Evolutionary conservation across 2,329 filamentous ascomycete species (phyloP).

Genomic region (Calonectria pseudoreteaudii): DNA sequence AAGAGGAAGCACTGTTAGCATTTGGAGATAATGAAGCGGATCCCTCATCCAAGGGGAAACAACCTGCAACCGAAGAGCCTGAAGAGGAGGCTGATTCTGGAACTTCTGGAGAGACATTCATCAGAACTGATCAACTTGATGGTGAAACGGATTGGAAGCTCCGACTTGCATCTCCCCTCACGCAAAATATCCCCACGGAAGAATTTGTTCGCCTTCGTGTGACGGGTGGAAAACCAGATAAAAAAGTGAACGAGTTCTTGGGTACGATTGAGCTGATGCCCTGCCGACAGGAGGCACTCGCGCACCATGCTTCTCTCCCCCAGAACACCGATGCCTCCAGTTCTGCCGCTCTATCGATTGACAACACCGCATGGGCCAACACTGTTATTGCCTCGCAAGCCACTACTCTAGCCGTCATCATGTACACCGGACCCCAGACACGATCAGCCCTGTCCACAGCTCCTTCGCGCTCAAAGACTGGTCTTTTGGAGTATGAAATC

Average conservation of each 20-base stretch:
- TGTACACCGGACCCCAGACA: conserved; percentile 96
- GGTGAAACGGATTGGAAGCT: conserved; percentile 99
- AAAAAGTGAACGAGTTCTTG: conserved; percentile 92
- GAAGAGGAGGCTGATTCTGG: conserved; percentile 49
- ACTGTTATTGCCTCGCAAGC: conserved; percentile 96
- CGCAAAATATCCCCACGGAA: conserved; percentile 79
- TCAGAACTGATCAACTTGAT: conserved; percentile 95
- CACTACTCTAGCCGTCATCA: conserved; percentile 86
- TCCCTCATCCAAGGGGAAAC: conserved; percentile 50
- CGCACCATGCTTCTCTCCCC: conserved; percentile 49
- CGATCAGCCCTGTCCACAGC: conserved; percentile 94
- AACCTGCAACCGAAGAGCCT: conserved; percentile 43
- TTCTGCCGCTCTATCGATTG: conserved; percentile 85
- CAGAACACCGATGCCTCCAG: conserved; percentile 54
- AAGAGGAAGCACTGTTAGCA: conserved; percentile 57
- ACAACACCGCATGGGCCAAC: conserved; percentile 99
- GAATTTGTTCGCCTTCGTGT: conserved; percentile 79
- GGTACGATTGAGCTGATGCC: conserved; percentile 85
- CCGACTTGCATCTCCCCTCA: conserved; percentile 85
- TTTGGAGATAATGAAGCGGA: conserved; percentile 52
- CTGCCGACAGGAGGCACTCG: conserved; percentile 62
- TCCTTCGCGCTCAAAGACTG: conserved; percentile 91
- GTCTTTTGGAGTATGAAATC: conserved; percentile 94
- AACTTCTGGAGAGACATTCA: conserved; percentile 89
- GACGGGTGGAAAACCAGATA: conserved; percentile 90